phyloP scores from a whole-genome alignment of 371 early-diverging fungal species.

The Massospora cicadina region DNA sequence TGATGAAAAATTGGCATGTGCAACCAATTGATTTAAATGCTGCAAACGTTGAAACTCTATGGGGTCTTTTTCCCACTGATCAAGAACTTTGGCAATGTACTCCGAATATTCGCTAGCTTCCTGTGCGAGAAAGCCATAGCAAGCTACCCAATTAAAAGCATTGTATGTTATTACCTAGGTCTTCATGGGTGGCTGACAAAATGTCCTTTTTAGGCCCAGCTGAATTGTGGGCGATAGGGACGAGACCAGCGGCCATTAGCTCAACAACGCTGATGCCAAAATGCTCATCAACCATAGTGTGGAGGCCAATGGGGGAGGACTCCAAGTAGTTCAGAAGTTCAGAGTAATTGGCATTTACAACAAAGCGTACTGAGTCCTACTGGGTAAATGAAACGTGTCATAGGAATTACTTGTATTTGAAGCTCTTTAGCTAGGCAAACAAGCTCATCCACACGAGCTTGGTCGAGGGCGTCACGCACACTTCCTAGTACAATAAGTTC shows the following conservation, averaged over 20 bases:
- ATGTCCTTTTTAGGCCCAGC: slow-evolving; percentile 92
- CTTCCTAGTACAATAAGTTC: slow-evolving; percentile 53
- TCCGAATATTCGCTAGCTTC: slow-evolving; percentile 46
- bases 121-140: slow-evolving; percentile 45
- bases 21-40: not conserved
- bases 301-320: slow-evolving; percentile 50
- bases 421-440: slow-evolving; percentile 27
- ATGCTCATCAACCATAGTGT: slow-evolving; percentile 94
- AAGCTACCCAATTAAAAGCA: slow-evolving; percentile 22
- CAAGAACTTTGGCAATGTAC: slow-evolving; percentile 28
- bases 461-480: slow-evolving; percentile 63
- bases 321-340: slow-evolving; percentile 18
- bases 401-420: slow-evolving; percentile 28
- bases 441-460: slow-evolving; percentile 30
- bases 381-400: slow-evolving; percentile 13
- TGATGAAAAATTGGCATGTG: not conserved
- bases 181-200: slow-evolving; percentile 19
- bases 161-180: not conserved
- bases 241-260: slow-evolving; percentile 87
- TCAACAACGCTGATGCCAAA: slow-evolving; percentile 95
- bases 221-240: slow-evolving; percentile 81
- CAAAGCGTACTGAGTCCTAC: slow-evolving; percentile 53
- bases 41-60: not conserved
- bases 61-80: not conserved
- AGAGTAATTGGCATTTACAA: slow-evolving; percentile 70